Conservation (phyloP, 441 rosid genomes). For the Dalechampia spathulata region DNA sequence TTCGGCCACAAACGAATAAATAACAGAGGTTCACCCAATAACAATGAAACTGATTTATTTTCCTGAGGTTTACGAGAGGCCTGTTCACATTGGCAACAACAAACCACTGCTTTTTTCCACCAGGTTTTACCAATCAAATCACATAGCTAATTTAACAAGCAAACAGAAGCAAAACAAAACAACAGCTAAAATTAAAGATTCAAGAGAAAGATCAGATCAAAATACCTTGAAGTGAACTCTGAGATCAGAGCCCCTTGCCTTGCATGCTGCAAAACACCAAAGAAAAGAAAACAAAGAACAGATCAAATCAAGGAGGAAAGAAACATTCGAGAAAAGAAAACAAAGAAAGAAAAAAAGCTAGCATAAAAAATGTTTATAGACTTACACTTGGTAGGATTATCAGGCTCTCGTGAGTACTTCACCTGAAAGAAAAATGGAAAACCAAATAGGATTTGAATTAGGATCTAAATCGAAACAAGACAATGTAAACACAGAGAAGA, state of each 20-base stretch:
- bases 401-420: constrained; percentile 72
- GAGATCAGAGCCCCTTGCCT: constrained; percentile 65
- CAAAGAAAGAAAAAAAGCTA: background rate
- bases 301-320: background rate
- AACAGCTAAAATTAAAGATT: background rate
- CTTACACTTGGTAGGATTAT: constrained; percentile 64
- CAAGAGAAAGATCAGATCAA: constrained; percentile 16
- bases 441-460: too few species aligned
- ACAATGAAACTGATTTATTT: too few species aligned
- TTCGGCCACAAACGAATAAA: too few species aligned
- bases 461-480: too few species aligned
- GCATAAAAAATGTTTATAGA: background rate
- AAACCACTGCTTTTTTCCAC: too few species aligned
- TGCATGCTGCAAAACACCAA: constrained; percentile 44
- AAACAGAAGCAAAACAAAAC: background rate
- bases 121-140: too few species aligned
- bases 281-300: background rate
- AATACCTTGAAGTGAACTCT: constrained; percentile 67
- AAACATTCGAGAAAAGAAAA: too few species aligned
- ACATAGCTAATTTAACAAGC: background rate
- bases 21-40: too few species aligned
- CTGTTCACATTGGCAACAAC: too few species aligned
- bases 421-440: constrained; percentile 40
- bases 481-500: too few species aligned
- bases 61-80: too few species aligned